Percentiles rank a stretch among this genome's conserved stretches.
Evolutionary conservation across 495 filamentous ascomycete species (phyloP).

Genomic region (Apodospora peruviana): DNA sequence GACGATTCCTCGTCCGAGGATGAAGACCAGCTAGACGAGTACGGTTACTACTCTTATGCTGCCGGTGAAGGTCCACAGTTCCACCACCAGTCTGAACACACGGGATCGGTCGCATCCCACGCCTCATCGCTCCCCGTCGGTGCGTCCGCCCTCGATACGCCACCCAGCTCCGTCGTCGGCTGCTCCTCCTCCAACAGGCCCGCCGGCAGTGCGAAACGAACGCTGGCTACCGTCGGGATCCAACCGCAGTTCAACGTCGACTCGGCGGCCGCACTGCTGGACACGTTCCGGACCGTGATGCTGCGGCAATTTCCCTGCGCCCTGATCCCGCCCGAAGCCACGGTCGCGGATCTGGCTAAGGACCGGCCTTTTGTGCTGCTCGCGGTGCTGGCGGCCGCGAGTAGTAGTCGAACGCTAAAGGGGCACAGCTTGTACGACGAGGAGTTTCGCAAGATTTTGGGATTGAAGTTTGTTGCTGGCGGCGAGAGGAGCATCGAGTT

Average conservation of each 20-base stretch:
- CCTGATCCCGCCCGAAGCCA: conserved; percentile 23
- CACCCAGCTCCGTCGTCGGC: conserved; percentile 16
- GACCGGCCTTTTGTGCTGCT: conserved; percentile 38
- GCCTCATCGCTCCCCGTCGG: conserved; percentile 25
- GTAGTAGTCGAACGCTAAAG: conserved; percentile 35
- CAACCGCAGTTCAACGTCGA: conserved; percentile 46
- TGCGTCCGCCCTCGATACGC: conserved; percentile 26
- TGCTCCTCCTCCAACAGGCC: neutral
- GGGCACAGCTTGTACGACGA: conserved; percentile 43
- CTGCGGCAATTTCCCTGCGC: conserved; percentile 35
- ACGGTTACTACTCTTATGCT: conserved; percentile 3
- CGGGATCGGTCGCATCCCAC: conserved; percentile 13
- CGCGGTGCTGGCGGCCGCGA: conserved; percentile 40
- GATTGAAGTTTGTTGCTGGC: conserved; percentile 42
- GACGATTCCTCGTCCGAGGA: conserved; percentile 12
- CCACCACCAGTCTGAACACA: neutral
- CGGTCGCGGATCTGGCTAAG: conserved; percentile 30
- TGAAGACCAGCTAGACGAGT: conserved; percentile 9
- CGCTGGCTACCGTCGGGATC: conserved; percentile 24
- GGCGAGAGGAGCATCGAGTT: conserved; percentile 41
- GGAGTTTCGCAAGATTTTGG: conserved; percentile 44
- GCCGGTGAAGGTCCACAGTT: conserved; percentile 10
- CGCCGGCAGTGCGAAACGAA: neutral
- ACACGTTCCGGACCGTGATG: conserved; percentile 30
- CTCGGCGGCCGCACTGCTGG: conserved; percentile 36